phyloP scores from a whole-genome alignment of 2,329 filamentous ascomycete species.

The Ceratocystis destructans region DNA sequence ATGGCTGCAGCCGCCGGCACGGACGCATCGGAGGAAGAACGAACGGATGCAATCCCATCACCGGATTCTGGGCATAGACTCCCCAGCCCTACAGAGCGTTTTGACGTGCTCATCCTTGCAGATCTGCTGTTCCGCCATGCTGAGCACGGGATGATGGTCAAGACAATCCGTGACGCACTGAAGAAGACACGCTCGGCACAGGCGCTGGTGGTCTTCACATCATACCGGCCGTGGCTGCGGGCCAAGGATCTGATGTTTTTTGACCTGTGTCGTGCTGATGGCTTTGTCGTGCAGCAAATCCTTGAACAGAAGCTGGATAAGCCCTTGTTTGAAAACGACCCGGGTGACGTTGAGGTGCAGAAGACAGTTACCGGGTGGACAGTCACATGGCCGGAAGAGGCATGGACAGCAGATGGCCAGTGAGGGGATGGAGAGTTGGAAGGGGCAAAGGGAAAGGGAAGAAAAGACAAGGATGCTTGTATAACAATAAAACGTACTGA shows the following conservation, averaged over 20 bases:
- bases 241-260: constrained; percentile 81
- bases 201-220: constrained; percentile 85
- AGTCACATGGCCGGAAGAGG: constrained; percentile 46
- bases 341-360: constrained; percentile 66
- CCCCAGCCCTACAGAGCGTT: constrained; percentile 29
- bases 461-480: background rate
- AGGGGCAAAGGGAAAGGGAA: background rate
- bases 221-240: constrained; percentile 80
- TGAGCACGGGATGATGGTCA: constrained; percentile 66
- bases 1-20: constrained; percentile 27
- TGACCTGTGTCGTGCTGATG: constrained; percentile 53
- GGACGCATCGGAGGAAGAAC: constrained; percentile 17
- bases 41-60: background rate
- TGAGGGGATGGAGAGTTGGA: background rate
- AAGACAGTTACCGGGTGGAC: constrained; percentile 73
- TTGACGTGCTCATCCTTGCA: constrained; percentile 74
- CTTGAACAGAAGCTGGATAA: constrained; percentile 70
- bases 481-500: too few relatives aligned
- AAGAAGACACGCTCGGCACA: constrained; percentile 39
- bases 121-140: constrained; percentile 86
- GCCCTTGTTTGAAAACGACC: constrained; percentile 80
- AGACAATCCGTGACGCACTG: constrained; percentile 56
- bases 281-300: constrained; percentile 66
- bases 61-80: background rate
- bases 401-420: constrained; percentile 16